These are phyloP conservation scores for Colletotrichum cordylinicola DNA, from an alignment of 2,329 filamentous ascomycete genomes.

Conservation along the genomic window DNA sequence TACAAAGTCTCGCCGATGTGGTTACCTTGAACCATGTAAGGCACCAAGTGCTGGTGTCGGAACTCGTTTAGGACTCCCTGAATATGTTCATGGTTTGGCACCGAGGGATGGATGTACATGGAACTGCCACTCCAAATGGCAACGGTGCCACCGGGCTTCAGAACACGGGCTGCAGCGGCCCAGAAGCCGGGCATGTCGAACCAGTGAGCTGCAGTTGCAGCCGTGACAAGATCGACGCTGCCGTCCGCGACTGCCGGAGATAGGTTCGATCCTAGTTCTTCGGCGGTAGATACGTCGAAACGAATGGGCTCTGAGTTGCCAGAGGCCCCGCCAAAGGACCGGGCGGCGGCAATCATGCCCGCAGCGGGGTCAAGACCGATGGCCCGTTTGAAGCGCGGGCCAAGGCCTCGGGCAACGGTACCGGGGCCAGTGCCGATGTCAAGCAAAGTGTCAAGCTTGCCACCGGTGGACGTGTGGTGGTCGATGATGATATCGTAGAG, in stretches of 20 bases:
- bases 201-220: constrained; percentile 61
- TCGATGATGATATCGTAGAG: constrained; percentile 54
- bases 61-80: constrained; percentile 45
- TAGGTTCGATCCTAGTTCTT: constrained; percentile 42
- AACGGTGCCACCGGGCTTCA: constrained; percentile 60
- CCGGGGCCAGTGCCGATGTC: constrained; percentile 66
- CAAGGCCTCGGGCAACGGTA: constrained; percentile 49
- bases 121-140: constrained; percentile 52
- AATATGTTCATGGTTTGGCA: constrained; percentile 45
- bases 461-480: constrained; percentile 52
- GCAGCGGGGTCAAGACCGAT: constrained; percentile 57
- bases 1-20: constrained; percentile 45
- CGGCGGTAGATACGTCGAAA: constrained; percentile 49
- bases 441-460: constrained; percentile 45
- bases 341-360: constrained; percentile 58
- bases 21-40: constrained; percentile 49
- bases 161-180: constrained; percentile 45
- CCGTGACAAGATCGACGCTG: constrained; percentile 55
- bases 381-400: constrained; percentile 48
- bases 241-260: constrained; percentile 31
- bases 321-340: constrained; percentile 35
- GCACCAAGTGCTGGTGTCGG: constrained; percentile 38
- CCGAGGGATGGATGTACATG: constrained; percentile 31
- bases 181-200: constrained; percentile 61
- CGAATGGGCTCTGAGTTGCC: constrained; percentile 34